Evolutionary conservation across 768 basidiomycete genomes (phyloP).

Genomic region (Dentipellis sp.): DNA sequence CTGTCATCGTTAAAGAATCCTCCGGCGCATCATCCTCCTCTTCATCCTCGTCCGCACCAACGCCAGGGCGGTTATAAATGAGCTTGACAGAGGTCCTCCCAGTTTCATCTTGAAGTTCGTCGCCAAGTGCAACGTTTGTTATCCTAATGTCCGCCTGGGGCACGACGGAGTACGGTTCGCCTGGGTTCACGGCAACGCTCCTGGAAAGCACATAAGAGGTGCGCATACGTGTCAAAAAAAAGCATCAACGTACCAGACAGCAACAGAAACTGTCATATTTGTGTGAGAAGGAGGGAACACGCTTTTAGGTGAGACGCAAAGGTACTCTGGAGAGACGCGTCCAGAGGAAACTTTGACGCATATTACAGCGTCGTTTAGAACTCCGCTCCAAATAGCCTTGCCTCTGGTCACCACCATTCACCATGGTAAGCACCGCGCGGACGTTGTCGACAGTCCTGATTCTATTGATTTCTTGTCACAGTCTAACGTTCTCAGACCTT

Average conservation of each 20-base stretch:
- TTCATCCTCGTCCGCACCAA: conserved; percentile 27
- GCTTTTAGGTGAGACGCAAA: conserved; percentile 1
- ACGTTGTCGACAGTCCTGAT: not conserved
- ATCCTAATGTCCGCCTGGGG: conserved; percentile 66
- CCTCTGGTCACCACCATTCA: conserved; percentile 9
- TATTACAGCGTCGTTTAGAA: conserved; percentile 17
- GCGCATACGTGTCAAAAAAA: conserved; percentile 1
- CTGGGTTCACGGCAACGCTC: conserved; percentile 53
- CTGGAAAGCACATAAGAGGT: conserved; percentile 25
- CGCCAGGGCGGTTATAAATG: conserved; percentile 34
- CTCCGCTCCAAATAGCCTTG: conserved; percentile 30
- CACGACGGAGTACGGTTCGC: conserved; percentile 44
- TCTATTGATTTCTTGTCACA: conserved; percentile 23
- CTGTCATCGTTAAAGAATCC: conserved; percentile 32
- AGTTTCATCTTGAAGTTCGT: conserved; percentile 51
- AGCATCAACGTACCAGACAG: conserved; percentile 42
- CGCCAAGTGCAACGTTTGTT: conserved; percentile 77
- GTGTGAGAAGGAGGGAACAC: conserved; percentile 5
- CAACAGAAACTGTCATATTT: conserved; percentile 53
- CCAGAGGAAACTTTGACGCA: not conserved
- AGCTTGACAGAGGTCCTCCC: conserved; percentile 64
- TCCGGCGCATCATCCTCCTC: conserved; percentile 38
- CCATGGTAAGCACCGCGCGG: conserved; percentile 8
- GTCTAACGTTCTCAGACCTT: conserved; percentile 94
- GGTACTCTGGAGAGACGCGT: not conserved